Conservation (phyloP, 2,329 filamentous ascomycete species). For the Penicillium sclerotiorum region DNA sequence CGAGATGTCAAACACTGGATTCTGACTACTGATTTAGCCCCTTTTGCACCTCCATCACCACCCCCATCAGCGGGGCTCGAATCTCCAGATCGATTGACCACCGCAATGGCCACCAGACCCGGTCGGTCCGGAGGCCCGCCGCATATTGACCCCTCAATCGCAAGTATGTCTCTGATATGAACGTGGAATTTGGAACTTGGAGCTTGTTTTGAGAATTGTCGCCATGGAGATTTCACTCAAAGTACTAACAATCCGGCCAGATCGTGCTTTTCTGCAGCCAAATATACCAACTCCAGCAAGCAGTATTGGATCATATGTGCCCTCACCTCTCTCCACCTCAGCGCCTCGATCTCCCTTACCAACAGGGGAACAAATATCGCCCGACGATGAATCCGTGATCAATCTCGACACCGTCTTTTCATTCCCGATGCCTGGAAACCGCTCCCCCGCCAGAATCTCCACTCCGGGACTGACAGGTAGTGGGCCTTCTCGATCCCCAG, state of each 20-base stretch:
- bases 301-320: constrained; percentile 61
- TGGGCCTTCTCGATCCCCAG: constrained; percentile 22
- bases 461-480: constrained; percentile 26
- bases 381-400: constrained; percentile 46
- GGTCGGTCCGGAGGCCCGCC: constrained; percentile 54
- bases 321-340: constrained; percentile 64
- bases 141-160: constrained; percentile 59
- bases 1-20: no score
- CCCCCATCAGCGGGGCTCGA: constrained; percentile 31
- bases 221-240: neutral
- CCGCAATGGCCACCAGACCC: constrained; percentile 37
- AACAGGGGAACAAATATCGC: constrained; percentile 41
- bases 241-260: constrained; percentile 26
- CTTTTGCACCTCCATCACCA: constrained; percentile 28
- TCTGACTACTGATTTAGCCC: constrained; percentile 6
- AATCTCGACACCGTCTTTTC: constrained; percentile 58
- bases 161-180: constrained; percentile 52
- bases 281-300: constrained; percentile 67
- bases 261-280: constrained; percentile 49
- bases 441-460: constrained; percentile 24
- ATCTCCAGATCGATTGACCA: constrained; percentile 25
- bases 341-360: constrained; percentile 46
- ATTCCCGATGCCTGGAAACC: constrained; percentile 50
- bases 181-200: no score
- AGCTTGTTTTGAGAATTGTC: no score